Evolutionary conservation across 768 basidiomycete species (phyloP).

Genomic region (Amanita inopinata): DNA sequence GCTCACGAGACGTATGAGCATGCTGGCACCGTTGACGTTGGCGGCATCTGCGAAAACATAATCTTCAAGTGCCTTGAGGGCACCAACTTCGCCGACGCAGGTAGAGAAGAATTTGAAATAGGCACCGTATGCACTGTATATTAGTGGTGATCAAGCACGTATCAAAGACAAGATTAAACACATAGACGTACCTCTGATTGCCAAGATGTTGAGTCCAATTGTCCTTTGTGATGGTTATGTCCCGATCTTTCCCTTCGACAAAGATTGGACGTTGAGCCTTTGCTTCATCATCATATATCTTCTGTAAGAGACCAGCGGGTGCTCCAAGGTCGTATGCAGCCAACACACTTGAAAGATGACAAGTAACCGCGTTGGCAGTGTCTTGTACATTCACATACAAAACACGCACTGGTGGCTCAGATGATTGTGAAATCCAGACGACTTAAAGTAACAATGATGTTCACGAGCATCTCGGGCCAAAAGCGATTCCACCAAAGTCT

Average conservation of each 20-base stretch:
- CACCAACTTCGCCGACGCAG: constrained; percentile 28
- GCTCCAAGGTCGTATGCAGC: constrained; percentile 52
- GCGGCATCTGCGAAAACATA: constrained; percentile 34
- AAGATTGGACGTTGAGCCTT: constrained; percentile 29
- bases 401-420: constrained; percentile 44
- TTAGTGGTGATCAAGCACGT: neutral
- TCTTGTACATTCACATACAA: neutral
- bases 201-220: constrained; percentile 45
- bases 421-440: constrained; percentile 44
- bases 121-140: constrained; percentile 26
- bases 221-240: constrained; percentile 26
- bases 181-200: constrained; percentile 29
- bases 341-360: constrained; percentile 28
- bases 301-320: constrained; percentile 31
- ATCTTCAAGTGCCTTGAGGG: constrained; percentile 30
- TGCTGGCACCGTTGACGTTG: constrained; percentile 22
- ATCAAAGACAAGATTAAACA: neutral
- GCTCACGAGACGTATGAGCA: constrained; percentile 26
- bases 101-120: constrained; percentile 31
- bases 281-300: constrained; percentile 36
- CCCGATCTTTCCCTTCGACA: constrained; percentile 23
- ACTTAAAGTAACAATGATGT: constrained; percentile 41
- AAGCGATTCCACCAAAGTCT: constrained; percentile 31
- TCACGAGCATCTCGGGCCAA: constrained; percentile 36
- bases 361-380: neutral